Conservation (phyloP, 1,284 basidiomycete species). For the Fomitopsis palustris region DNA sequence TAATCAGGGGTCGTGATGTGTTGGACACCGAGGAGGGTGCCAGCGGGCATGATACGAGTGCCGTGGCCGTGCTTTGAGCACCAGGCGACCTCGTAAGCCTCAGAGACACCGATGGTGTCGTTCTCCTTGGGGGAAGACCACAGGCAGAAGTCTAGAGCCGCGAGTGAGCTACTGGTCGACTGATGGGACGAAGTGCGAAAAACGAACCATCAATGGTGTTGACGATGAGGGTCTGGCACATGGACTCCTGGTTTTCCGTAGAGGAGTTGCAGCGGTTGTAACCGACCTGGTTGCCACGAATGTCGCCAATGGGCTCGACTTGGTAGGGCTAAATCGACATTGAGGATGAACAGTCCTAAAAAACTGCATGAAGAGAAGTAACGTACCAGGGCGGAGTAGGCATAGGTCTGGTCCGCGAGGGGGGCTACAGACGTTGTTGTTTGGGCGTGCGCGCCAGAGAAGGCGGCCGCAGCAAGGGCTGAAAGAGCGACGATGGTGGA, state of each 20-base stretch:
- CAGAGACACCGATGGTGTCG: conserved; percentile 57
- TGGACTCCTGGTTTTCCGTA: conserved; percentile 53
- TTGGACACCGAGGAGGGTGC: conserved; percentile 62
- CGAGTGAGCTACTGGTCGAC: not conserved
- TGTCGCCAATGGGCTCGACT: conserved; percentile 44
- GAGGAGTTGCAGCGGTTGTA: conserved; percentile 73
- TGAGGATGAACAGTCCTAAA: not conserved
- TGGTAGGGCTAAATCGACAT: conserved; percentile 45
- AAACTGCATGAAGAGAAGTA: not conserved
- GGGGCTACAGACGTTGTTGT: conserved; percentile 33
- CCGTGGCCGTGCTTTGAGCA: conserved; percentile 70
- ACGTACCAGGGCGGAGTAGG: conserved; percentile 46
- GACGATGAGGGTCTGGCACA: conserved; percentile 62
- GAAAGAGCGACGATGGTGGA: conserved; percentile 40
- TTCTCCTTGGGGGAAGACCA: conserved; percentile 48
- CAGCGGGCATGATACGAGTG: conserved; percentile 59
- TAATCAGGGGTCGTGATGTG: conserved; percentile 64
- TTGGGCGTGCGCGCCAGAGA: conserved; percentile 33
- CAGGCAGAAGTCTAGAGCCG: conserved; percentile 52
- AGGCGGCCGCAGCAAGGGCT: conserved; percentile 33
- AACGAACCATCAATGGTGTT: conserved; percentile 49
- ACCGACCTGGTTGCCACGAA: conserved; percentile 58
- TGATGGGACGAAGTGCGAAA: not conserved
- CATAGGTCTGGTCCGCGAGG: conserved; percentile 47
- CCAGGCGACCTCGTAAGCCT: conserved; percentile 68